Evolutionary conservation across 176 grass and related monocot genomes (phyloP).

Genomic region (Carex myosuroides): DNA sequence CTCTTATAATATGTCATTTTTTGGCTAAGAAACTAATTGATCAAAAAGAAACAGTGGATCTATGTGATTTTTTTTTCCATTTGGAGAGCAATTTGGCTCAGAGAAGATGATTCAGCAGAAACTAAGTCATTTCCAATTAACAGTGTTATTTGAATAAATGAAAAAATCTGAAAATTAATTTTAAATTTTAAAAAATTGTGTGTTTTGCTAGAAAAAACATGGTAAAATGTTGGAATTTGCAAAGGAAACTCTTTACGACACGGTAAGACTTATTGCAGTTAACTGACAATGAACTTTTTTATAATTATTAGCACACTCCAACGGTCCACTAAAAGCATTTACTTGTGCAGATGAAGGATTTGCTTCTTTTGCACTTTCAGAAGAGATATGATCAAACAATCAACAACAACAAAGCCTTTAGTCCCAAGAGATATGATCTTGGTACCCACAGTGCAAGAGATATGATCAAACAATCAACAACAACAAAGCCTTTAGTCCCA

Average conservation of each 20-base stretch:
- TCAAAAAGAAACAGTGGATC: too few species aligned
- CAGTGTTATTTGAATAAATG: too few species aligned
- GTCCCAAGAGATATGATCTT: too few species aligned
- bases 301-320: conserved; percentile 82
- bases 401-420: too few species aligned
- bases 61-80: neutral
- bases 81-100: neutral
- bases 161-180: neutral
- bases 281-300: conserved; percentile 86
- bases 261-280: conserved; percentile 15
- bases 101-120: neutral
- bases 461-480: conserved; percentile 82
- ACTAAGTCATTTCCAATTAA: too few species aligned
- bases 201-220: neutral
- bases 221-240: conserved; percentile 12
- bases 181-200: neutral
- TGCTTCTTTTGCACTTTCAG: conserved; percentile 70
- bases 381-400: conserved; percentile 15
- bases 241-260: neutral
- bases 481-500: too few species aligned
- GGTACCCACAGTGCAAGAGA: conserved; percentile 93
- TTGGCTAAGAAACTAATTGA: too few species aligned
- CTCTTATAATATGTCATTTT: neutral
- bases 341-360: conserved; percentile 37
- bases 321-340: conserved; percentile 63